Evolutionary conservation across 345 rosid species (phyloP).

Genomic region (Conringia planisiliqua): DNA sequence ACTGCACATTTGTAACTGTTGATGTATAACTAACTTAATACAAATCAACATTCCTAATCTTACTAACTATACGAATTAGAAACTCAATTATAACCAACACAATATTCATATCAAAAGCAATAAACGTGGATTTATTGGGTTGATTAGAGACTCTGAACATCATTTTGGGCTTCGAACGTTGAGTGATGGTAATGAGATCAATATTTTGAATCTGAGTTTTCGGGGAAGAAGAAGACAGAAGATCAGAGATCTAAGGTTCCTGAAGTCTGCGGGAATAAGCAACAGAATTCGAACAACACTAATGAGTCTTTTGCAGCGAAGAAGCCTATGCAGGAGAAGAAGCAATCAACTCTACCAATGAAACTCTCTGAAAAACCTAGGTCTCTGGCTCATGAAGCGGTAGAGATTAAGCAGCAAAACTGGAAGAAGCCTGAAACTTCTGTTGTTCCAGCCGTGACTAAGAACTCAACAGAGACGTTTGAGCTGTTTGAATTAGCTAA

Average conservation of each 20-base stretch:
- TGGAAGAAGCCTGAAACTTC: no score
- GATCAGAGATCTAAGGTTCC: no score
- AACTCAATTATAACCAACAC: no score
- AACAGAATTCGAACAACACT: no score
- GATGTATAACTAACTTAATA: no score
- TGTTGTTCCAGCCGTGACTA: neutral
- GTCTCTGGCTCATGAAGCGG: no score
- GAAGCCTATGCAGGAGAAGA: neutral
- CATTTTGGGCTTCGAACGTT: constrained; percentile 50
- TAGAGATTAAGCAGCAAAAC: neutral
- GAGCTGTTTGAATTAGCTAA: neutral
- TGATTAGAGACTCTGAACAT: constrained; percentile 54
- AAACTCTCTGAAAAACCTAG: neutral
- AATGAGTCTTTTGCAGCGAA: neutral
- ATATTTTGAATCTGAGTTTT: no score
- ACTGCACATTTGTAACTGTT: no score
- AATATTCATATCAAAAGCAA: constrained; percentile 53
- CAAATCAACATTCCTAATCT: no score
- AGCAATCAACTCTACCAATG: no score
- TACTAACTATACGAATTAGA: no score
- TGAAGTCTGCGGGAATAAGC: neutral
- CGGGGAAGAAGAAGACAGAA: no score
- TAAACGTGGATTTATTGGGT: constrained; percentile 38
- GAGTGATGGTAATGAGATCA: constrained; percentile 68
- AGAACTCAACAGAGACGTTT: neutral